Base-by-base conservation (phyloP, 1,139 yeast species). In the Wickerhamomyces sp. region DNA sequence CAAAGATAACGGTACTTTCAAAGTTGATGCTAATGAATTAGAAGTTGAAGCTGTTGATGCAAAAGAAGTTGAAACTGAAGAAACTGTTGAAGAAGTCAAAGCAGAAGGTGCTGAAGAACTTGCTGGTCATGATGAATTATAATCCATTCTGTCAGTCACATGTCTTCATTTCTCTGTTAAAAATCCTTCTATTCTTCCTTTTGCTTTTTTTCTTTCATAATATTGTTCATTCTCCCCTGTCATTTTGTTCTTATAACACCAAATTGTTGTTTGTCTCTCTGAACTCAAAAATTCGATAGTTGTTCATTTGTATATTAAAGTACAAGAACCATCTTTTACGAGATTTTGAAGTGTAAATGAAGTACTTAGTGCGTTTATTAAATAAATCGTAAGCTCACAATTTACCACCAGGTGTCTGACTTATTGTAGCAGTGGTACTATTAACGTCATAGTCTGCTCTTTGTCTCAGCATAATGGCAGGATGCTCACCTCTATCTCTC, bases 401-500 rank as follows among this genome's bases (percentile, higher is more conserved):
- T 26, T 48, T 47, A 20, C 54, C 54, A 20, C 54, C 54, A 5
- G 54, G 54, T 1, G 54, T 47, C 7, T 36, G 37, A 32, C 43
- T 47, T 7, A 26, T 29, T 3, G 25, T 33, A 12, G 35, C 34
- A 5, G 22, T 17, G 7, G 31, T 34, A 28, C 24, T 35, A 7
- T 25, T 27, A 37, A 14, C 17, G 13, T 30, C 24, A 14, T 60
- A 58, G 36, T 67, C 79, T 27, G 90, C 95, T 43, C 84, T 72
- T 52, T 87, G 95, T 48, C 97, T 67, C 40, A 90, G 72, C 97
- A 90, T 90, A 44, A 90, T 89, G 1, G 95, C 88, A 0, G 98
- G 97, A 54, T 85, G 88, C 50, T 84, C 74, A 1, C 97, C 97
- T 45, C 81, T 74, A 48, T 87, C 96, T 56, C 81, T 92, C 35